A percentile compares a stretch with the other conserved stretches of the same genome.
Conservation (phyloP, 148 eudicot species). For the Simmondsia chinensis region DNA sequence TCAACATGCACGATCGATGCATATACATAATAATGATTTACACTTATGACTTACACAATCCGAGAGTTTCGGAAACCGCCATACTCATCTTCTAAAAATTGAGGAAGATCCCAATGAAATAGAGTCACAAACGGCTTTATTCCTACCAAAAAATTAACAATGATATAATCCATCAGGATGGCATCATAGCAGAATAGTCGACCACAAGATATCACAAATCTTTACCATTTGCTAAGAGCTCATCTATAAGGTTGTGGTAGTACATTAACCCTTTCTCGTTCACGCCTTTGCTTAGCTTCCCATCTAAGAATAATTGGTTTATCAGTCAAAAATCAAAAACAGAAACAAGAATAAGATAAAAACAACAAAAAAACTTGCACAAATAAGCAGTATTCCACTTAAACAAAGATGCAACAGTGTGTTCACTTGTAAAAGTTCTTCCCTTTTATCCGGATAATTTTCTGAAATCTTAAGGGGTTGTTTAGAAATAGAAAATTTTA, state of each 20-base stretch:
- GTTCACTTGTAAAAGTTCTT: too few relatives aligned
- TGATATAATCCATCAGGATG: too few relatives aligned
- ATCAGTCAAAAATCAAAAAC: not conserved
- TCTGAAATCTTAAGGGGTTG: too few relatives aligned
- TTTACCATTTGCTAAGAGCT: conserved; percentile 30
- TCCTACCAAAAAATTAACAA: conserved; percentile 11
- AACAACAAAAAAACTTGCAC: too few relatives aligned
- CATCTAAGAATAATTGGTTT: conserved; percentile 15
- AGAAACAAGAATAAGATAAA: not conserved
- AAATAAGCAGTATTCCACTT: too few relatives aligned
- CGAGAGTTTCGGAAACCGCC: conserved; percentile 23
- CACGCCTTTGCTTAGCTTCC: conserved; percentile 30
- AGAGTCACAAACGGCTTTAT: conserved; percentile 17
- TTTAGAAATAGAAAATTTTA: too few relatives aligned
- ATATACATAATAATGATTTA: too few relatives aligned
- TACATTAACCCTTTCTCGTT: conserved; percentile 31
- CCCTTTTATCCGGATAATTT: too few relatives aligned
- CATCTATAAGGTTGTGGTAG: conserved; percentile 37
- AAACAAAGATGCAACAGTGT: too few relatives aligned
- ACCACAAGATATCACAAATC: too few relatives aligned
- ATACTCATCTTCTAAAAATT: conserved; percentile 18
- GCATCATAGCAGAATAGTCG: too few relatives aligned
- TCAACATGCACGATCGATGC: too few relatives aligned
- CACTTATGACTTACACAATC: conserved; percentile 27
- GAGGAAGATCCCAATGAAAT: conserved; percentile 24